phyloP scores from a whole-genome alignment of 305 asterid species.

The Fraxinus paxiana region DNA sequence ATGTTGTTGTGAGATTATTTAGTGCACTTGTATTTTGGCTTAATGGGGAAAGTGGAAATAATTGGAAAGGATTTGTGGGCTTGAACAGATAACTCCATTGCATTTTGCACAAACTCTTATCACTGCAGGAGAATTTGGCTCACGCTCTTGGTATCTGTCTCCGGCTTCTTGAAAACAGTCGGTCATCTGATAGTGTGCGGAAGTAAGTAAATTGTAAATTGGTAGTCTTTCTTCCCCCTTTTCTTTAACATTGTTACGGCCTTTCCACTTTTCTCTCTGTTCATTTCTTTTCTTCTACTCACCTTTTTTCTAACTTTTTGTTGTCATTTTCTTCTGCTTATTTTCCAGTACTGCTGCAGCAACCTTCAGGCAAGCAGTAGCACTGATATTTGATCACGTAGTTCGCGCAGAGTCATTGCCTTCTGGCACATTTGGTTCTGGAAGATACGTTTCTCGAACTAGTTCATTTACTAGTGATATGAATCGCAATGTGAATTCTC shows the following conservation, averaged over 20 bases:
- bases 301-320: slow-evolving; percentile 14
- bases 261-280: slow-evolving; percentile 21
- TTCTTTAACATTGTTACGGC: not conserved
- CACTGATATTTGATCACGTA: slow-evolving; percentile 90
- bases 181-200: slow-evolving; percentile 96
- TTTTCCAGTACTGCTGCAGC: slow-evolving; percentile 98
- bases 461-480: slow-evolving; percentile 90
- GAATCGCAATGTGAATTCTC: slow-evolving; percentile 77
- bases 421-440: slow-evolving; percentile 75
- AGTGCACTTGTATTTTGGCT: slow-evolving; percentile 7
- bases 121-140: slow-evolving; percentile 76
- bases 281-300: slow-evolving; percentile 26
- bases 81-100: slow-evolving; percentile 16
- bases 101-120: slow-evolving; percentile 24
- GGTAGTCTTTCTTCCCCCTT: not conserved
- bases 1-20: slow-evolving; percentile 1
- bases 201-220: slow-evolving; percentile 57
- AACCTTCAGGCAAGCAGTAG: slow-evolving; percentile 98
- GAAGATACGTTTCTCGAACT: slow-evolving; percentile 74
- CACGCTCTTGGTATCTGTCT: slow-evolving; percentile 93
- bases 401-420: slow-evolving; percentile 79
- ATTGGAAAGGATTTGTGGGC: slow-evolving; percentile 11
- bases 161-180: slow-evolving; percentile 81
- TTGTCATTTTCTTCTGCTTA: slow-evolving; percentile 27
- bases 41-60: not conserved